These are phyloP conservation scores for Castanopsis chinensis DNA, from an alignment of 306 rosid species.

Conservation along the genomic window DNA sequence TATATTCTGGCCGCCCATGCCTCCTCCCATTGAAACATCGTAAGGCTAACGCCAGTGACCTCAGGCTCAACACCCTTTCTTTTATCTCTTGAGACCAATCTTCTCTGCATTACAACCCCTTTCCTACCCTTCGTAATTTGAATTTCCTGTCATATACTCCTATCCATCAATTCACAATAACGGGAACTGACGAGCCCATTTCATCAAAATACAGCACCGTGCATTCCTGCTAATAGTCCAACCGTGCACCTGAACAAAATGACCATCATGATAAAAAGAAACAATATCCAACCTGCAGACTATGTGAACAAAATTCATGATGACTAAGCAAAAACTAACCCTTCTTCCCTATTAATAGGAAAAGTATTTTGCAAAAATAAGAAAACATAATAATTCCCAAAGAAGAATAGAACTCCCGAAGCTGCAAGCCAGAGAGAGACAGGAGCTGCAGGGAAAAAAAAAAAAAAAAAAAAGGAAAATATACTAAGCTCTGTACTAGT, in stretches of 20 bases:
- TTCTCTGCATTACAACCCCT: too few species aligned
- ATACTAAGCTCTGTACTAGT: slow-evolving; percentile 18
- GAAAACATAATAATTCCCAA: not conserved
- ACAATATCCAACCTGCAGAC: not conserved
- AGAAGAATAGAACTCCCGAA: not conserved
- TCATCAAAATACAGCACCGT: not conserved
- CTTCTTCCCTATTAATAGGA: not conserved
- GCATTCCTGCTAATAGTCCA: not conserved
- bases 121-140: too few species aligned
- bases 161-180: not conserved
- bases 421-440: not conserved
- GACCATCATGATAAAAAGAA: not conserved
- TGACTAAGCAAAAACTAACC: not conserved
- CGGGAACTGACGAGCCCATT: not conserved
- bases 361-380: not conserved
- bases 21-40: too few species aligned
- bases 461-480: not conserved
- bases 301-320: not conserved
- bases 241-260: too few species aligned
- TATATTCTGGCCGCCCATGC: too few species aligned
- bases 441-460: not conserved
- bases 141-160: not conserved
- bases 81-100: too few species aligned
- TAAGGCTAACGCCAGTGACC: too few species aligned
- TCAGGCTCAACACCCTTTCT: too few species aligned